These are phyloP conservation scores for Clonostachys sp. DNA, from an alignment of 2,329 filamentous ascomycete species.

Conservation along the genomic window DNA sequence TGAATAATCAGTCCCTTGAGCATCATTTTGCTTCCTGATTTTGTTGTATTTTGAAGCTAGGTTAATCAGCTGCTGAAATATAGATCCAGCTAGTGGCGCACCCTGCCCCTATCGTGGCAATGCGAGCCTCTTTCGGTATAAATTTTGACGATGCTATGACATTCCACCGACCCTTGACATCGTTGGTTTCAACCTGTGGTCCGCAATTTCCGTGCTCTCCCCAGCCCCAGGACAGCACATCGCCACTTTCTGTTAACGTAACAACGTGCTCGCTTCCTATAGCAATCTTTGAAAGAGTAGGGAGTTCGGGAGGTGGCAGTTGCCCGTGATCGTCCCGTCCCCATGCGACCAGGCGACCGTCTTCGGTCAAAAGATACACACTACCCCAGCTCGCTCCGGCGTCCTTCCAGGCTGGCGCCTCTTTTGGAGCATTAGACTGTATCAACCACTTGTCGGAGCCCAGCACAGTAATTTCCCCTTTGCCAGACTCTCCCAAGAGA, in stretches of 20 bases:
- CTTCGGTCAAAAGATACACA: constrained; percentile 62
- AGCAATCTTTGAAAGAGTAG: constrained; percentile 58
- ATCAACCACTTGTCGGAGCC: constrained; percentile 74
- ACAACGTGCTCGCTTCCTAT: constrained; percentile 90
- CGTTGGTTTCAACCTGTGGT: constrained; percentile 54
- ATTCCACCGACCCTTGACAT: constrained; percentile 68
- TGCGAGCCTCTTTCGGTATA: constrained; percentile 43
- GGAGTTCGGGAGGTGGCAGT: constrained; percentile 59
- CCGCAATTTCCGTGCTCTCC: constrained; percentile 98
- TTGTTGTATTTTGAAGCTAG: neutral
- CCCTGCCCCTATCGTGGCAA: constrained; percentile 69
- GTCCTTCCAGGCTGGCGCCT: constrained; percentile 56
- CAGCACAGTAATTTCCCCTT: constrained; percentile 61
- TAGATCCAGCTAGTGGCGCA: constrained; percentile 86
- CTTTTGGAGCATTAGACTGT: constrained; percentile 48
- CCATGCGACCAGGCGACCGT: constrained; percentile 65
- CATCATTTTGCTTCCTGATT: neutral
- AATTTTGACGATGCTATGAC: constrained; percentile 55
- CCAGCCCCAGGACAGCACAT: constrained; percentile 89
- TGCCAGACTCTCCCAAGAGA: constrained; percentile 49
- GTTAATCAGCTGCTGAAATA: constrained; percentile 20
- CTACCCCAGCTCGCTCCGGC: constrained; percentile 80
- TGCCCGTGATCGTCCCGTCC: constrained; percentile 85
- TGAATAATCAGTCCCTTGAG: constrained; percentile 3
- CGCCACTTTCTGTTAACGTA: constrained; percentile 58